These are phyloP conservation scores for Debaryomycetaceae sp. DNA, from an alignment of 1,139 yeast genomes.

Conservation along the genomic window DNA sequence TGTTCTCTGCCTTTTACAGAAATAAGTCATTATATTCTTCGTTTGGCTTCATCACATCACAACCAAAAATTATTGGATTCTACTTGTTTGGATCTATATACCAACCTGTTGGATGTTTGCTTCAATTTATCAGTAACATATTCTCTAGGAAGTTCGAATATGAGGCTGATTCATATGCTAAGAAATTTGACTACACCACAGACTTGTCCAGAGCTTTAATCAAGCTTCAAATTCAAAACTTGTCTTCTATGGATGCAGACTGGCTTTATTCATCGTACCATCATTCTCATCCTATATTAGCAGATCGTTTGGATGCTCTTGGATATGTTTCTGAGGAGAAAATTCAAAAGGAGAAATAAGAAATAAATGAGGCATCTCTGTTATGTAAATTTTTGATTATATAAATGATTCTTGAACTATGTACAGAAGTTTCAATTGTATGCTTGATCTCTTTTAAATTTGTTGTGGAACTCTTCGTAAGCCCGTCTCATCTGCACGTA, in stretches of 20 bases:
- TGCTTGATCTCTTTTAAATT: slow-evolving; percentile 10
- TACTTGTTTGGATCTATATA: slow-evolving; percentile 69
- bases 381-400: neutral
- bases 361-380: neutral
- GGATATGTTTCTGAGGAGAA: slow-evolving; percentile 48
- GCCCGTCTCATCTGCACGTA: slow-evolving; percentile 71
- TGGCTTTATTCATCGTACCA: slow-evolving; percentile 86
- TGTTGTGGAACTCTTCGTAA: slow-evolving; percentile 43
- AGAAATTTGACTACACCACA: slow-evolving; percentile 63
- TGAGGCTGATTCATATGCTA: slow-evolving; percentile 89
- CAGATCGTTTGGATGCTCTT: slow-evolving; percentile 81
- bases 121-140: slow-evolving; percentile 64
- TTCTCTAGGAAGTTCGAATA: slow-evolving; percentile 84
- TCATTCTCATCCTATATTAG: slow-evolving; percentile 84
- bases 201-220: slow-evolving; percentile 72
- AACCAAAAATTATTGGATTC: slow-evolving; percentile 81
- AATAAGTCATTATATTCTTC: slow-evolving; percentile 73
- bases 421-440: neutral
- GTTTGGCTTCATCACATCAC: slow-evolving; percentile 64
- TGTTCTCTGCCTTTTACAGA: slow-evolving; percentile 75
- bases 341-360: slow-evolving; percentile 15
- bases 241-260: slow-evolving; percentile 83
- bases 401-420: neutral
- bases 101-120: slow-evolving; percentile 68
- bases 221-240: slow-evolving; percentile 72